Percentiles rank a stretch among this genome's conserved stretches.
phyloP scores from a whole-genome alignment of 345 rosid genomes.

The Ceriops decandra region DNA sequence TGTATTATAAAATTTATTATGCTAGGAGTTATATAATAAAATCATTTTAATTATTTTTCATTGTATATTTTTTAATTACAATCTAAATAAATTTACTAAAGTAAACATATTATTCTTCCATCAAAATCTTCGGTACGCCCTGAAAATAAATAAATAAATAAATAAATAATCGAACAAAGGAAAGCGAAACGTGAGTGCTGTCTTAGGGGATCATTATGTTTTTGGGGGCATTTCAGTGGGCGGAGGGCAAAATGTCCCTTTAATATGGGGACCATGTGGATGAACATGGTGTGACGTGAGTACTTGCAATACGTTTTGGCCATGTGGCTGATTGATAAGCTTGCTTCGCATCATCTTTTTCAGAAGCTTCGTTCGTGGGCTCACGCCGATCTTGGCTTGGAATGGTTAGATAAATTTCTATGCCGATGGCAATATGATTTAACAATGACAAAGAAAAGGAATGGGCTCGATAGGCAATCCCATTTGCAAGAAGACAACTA shows the following conservation, averaged over 20 bases:
- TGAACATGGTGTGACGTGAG: constrained; percentile 24
- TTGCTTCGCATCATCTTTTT: constrained; percentile 9
- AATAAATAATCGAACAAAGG: background rate
- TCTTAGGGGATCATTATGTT: constrained; percentile 24
- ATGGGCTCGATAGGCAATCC: background rate
- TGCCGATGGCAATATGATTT: constrained; percentile 9
- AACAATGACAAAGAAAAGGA: constrained; percentile 18
- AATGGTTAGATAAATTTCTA: background rate
- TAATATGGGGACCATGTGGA: constrained; percentile 46
- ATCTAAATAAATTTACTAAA: too few species aligned
- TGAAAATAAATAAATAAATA: too few species aligned
- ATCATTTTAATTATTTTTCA: too few species aligned
- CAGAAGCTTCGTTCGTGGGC: constrained; percentile 12
- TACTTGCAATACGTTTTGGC: constrained; percentile 8
- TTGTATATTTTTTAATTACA: too few species aligned
- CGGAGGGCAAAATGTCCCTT: constrained; percentile 31
- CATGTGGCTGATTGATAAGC: constrained; percentile 20
- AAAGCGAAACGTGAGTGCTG: constrained; percentile 11
- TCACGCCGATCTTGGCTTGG: background rate
- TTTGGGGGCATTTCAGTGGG: constrained; percentile 36
- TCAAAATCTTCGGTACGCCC: background rate
- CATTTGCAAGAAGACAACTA: constrained; percentile 11
- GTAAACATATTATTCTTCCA: constrained; percentile 11
- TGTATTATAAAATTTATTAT: too few species aligned
- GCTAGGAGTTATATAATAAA: too few species aligned